Evolutionary conservation across 768 basidiomycete species (phyloP).

Genomic region (Agrocybe chaxingu): DNA sequence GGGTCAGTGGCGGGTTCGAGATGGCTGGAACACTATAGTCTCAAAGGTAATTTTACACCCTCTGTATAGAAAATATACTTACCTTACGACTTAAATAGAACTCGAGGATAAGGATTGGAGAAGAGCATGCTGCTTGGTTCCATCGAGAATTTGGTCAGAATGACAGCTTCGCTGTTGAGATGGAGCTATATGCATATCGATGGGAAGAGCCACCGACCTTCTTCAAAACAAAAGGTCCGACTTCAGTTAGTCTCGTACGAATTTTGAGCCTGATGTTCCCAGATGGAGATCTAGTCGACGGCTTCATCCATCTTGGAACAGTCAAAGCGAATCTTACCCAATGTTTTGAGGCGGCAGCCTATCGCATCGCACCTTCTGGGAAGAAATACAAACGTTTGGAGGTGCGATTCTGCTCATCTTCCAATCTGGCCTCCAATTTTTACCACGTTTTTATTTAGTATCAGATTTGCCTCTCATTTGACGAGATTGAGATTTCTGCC

Average conservation of each 20-base stretch:
- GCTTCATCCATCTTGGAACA: constrained; percentile 14
- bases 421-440: background rate
- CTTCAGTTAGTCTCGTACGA: background rate
- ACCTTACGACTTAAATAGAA: background rate
- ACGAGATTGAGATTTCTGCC: constrained; percentile 11
- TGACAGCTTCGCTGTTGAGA: constrained; percentile 6
- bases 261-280: background rate
- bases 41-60: constrained; percentile 14
- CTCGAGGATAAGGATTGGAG: constrained; percentile 2
- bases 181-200: constrained; percentile 16
- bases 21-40: constrained; percentile 20
- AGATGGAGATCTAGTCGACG: constrained; percentile 8
- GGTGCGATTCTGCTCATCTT: background rate
- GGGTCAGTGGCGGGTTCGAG: constrained; percentile 6
- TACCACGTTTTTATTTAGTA: constrained; percentile 4
- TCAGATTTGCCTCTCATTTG: constrained; percentile 11
- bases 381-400: constrained; percentile 7
- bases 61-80: no score
- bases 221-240: constrained; percentile 9
- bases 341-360: constrained; percentile 4
- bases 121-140: constrained; percentile 6
- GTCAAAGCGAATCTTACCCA: constrained; percentile 9
- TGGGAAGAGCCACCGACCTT: constrained; percentile 12
- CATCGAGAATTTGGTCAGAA: constrained; percentile 5
- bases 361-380: background rate